These are phyloP conservation scores for Fusarium nematophilum DNA, from an alignment of 2,329 filamentous ascomycete genomes.

Conservation along the genomic window DNA sequence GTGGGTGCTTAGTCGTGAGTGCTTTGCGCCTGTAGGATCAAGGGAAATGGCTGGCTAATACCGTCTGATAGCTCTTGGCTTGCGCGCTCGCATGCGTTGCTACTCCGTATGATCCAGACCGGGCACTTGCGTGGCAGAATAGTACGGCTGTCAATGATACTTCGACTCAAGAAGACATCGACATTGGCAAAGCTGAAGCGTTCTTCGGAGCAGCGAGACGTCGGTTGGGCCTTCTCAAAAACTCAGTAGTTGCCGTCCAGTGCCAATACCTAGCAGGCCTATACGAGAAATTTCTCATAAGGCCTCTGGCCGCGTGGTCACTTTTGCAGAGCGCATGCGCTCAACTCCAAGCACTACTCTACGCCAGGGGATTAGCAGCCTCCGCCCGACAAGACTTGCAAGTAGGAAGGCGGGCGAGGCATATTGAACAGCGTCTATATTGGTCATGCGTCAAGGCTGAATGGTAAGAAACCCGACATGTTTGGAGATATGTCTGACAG, in stretches of 20 bases:
- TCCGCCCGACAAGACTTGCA: background rate
- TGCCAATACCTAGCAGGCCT: background rate
- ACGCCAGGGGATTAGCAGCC: background rate
- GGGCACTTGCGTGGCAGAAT: background rate
- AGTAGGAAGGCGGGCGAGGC: background rate
- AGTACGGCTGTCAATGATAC: background rate
- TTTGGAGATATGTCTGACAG: background rate
- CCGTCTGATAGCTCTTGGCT: background rate
- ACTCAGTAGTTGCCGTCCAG: background rate
- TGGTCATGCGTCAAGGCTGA: background rate
- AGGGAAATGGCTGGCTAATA: background rate
- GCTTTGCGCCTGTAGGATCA: background rate
- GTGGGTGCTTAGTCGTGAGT: background rate
- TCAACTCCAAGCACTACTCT: background rate
- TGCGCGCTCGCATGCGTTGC: background rate
- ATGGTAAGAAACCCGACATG: background rate
- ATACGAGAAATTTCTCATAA: background rate
- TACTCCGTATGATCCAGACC: background rate
- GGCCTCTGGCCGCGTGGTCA: background rate
- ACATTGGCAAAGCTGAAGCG: background rate
- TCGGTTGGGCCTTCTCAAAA: background rate
- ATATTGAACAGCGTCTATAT: conserved; percentile 1
- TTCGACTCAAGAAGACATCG: background rate
- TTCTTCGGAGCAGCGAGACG: background rate
- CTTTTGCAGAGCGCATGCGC: background rate